Conservation (phyloP, 257 asterid genomes). For the Thymus mandschuricus region DNA sequence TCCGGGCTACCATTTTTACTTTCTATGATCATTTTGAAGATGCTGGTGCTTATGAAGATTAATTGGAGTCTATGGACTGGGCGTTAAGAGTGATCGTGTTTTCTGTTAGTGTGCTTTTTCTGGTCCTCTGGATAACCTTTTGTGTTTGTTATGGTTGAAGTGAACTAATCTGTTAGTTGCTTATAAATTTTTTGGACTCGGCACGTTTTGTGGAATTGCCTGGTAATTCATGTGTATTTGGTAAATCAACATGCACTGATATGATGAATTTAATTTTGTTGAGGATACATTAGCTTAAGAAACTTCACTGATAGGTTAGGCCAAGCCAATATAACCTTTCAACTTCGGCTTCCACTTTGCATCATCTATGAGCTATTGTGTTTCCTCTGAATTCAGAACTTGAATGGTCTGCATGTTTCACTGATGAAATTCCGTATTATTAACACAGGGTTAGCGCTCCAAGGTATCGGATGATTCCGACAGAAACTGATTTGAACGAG, state of each 20-base stretch:
- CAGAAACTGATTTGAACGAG: constrained; percentile 86
- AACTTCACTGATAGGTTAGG: constrained; percentile 6
- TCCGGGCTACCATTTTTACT: background rate
- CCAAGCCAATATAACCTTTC: constrained; percentile 15
- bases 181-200: constrained; percentile 1
- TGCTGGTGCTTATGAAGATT: background rate
- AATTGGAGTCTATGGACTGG: background rate
- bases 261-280: constrained; percentile 1
- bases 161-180: constrained; percentile 11
- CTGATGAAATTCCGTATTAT: constrained; percentile 12
- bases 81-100: background rate
- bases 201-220: background rate
- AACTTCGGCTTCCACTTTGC: background rate
- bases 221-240: constrained; percentile 19
- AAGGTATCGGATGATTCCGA: constrained; percentile 89
- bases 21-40: background rate
- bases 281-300: constrained; percentile 4
- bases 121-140: background rate
- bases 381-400: constrained; percentile 4
- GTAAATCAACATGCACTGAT: background rate
- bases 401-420: background rate
- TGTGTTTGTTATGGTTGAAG: constrained; percentile 11
- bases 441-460: constrained; percentile 77
- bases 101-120: background rate
- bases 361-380: background rate